Conservation (phyloP, 2,329 filamentous ascomycete species). For the Aspergillus eucalypticola region DNA sequence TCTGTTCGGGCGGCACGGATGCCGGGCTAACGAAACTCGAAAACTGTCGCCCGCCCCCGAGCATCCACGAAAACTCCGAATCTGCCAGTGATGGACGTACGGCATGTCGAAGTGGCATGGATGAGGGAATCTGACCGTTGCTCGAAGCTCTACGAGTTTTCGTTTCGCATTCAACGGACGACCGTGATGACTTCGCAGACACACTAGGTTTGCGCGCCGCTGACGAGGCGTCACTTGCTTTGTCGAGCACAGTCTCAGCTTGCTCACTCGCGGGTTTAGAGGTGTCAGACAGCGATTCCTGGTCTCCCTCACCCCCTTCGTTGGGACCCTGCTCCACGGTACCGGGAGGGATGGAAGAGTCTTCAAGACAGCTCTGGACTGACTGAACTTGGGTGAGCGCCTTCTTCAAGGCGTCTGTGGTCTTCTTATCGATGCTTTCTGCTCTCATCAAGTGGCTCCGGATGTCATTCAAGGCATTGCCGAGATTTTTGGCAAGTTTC, state of each 20-base stretch:
- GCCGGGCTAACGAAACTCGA: constrained; percentile 49
- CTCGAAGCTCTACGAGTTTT: constrained; percentile 6
- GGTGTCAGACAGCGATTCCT: constrained; percentile 5
- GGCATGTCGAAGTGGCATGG: constrained; percentile 26
- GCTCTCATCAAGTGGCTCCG: constrained; percentile 34
- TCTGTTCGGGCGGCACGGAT: constrained; percentile 48
- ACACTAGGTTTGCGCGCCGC: constrained; percentile 5
- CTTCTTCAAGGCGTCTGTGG: constrained; percentile 36
- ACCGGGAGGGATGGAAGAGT: constrained; percentile 36
- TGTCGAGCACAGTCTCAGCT: not conserved
- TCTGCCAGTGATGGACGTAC: constrained; percentile 46
- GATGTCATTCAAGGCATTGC: constrained; percentile 45
- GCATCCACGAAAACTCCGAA: constrained; percentile 54
- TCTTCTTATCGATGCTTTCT: constrained; percentile 25
- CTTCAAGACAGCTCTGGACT: constrained; percentile 46
- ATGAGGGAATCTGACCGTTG: constrained; percentile 16
- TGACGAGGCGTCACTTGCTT: constrained; percentile 5
- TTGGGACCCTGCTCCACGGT: constrained; percentile 8
- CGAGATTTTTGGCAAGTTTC: constrained; percentile 43
- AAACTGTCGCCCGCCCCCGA: constrained; percentile 46
- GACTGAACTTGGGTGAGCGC: constrained; percentile 44
- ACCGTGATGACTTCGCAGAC: constrained; percentile 10
- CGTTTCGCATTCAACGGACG: constrained; percentile 11
- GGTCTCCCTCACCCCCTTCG: constrained; percentile 6
- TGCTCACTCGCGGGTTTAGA: not conserved